Percentiles rank a stretch among this genome's conserved stretches.
Conservation (phyloP, 129 eudicot species). For the Logfia minima region DNA sequence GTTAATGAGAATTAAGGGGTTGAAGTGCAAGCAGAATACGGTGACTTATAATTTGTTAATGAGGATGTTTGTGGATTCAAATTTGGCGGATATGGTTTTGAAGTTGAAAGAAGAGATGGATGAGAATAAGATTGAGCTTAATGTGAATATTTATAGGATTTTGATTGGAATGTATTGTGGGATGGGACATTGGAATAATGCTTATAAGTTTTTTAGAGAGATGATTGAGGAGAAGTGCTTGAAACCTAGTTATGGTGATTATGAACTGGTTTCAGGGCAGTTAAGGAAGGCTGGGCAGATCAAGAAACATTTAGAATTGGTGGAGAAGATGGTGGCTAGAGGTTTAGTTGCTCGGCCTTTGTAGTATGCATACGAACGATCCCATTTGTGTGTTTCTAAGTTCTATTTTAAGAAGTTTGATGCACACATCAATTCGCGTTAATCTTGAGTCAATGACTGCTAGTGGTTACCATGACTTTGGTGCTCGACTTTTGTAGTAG, state of each 20-base stretch:
- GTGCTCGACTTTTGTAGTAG: neutral
- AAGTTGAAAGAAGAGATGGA: constrained; percentile 85
- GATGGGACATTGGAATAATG: constrained; percentile 93
- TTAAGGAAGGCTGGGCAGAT: constrained; percentile 83
- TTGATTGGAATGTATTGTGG: constrained; percentile 69
- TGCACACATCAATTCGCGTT: neutral
- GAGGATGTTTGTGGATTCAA: constrained; percentile 78
- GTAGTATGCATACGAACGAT: constrained; percentile 17
- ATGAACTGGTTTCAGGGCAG: constrained; percentile 63
- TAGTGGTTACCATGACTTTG: no score
- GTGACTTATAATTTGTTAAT: constrained; percentile 68
- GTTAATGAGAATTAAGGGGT: constrained; percentile 70
- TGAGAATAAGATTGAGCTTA: constrained; percentile 61
- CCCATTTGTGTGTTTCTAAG: neutral
- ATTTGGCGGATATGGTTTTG: constrained; percentile 84
- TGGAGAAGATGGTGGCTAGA: constrained; percentile 75
- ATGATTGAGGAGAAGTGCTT: constrained; percentile 91
- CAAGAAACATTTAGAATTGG: constrained; percentile 93
- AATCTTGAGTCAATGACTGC: no score
- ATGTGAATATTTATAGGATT: constrained; percentile 79
- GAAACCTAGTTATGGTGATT: constrained; percentile 58
- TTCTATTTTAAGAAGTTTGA: neutral
- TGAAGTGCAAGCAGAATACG: constrained; percentile 65
- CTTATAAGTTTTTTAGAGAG: constrained; percentile 66
- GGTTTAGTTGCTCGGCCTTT: constrained; percentile 73